Conservation (phyloP, 257 asterid species). For the Misopates orontium region DNA sequence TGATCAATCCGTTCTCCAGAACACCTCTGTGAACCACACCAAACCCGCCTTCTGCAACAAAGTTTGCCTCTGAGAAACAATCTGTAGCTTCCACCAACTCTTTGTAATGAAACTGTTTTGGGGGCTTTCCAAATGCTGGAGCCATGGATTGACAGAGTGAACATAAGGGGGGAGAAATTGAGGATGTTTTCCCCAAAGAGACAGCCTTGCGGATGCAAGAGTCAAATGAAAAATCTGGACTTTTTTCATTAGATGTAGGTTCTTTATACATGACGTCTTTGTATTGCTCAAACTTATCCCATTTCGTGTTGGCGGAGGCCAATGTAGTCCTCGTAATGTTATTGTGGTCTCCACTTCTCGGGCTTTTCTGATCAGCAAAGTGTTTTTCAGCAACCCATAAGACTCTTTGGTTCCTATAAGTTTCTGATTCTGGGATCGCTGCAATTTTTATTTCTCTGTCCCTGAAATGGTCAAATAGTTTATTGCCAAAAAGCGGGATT, state of each 20-base stretch:
- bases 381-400: constrained; percentile 49
- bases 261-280: constrained; percentile 20
- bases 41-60: constrained; percentile 72
- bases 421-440: constrained; percentile 34
- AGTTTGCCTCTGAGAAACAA: constrained; percentile 58
- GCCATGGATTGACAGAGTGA: constrained; percentile 70
- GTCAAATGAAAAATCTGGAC: constrained; percentile 38
- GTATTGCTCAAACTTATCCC: constrained; percentile 18
- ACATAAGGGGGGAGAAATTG: constrained; percentile 82
- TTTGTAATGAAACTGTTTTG: constrained; percentile 58
- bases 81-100: constrained; percentile 80
- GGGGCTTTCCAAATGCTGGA: constrained; percentile 88
- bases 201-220: constrained; percentile 80
- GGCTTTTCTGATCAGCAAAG: constrained; percentile 27
- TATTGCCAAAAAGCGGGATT: constrained; percentile 29
- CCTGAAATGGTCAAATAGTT: constrained; percentile 28
- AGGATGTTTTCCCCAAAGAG: constrained; percentile 56
- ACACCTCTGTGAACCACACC: constrained; percentile 80
- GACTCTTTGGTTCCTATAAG: constrained; percentile 38
- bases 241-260: constrained; percentile 25
- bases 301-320: constrained; percentile 26
- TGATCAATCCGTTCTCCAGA: constrained; percentile 60
- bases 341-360: constrained; percentile 31
- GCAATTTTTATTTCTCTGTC: constrained; percentile 40
- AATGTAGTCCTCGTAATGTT: constrained; percentile 31